Evolutionary conservation across 345 rosid genomes (phyloP), one percentile per base, ranked within the genome.

Genomic region (Syzygium grande): DNA sequence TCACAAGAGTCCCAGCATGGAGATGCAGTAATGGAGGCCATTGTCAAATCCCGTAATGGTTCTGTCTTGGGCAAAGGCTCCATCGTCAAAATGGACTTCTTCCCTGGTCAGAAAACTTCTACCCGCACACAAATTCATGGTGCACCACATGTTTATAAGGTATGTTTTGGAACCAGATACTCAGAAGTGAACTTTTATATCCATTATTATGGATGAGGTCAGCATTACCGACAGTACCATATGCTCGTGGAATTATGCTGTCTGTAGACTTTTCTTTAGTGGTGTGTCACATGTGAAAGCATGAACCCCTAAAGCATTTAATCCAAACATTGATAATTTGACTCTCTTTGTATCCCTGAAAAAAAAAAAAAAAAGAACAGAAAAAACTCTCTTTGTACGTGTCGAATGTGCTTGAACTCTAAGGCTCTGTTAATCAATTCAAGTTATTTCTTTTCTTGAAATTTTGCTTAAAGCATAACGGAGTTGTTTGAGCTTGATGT

Each of bases 21-120:
- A 56, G 99, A 98, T 93, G 98, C 99, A 88, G 96, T 95, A 65
- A 96, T 98, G 99, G 99, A 98, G 89, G 96, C 99, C 54, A 94
- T 95, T 85, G 95, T 98, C 88, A 96, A 92, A 87, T 94, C 94
- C 43, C 96, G 99, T 46, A 93, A 92, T 92, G 99, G 99, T 87
- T 96, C 98, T 68, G 98, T 98, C 79, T 90, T 98, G 92, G 97
- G 99, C 27, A 94, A 93, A 88, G 99, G 98, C 87, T 95, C 95
- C 51, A 95, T 98, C 65, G 95, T 96, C 85, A 96, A 98, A 89
- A 98, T 94, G 95, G 95, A 96, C 89, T 96, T 95, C 91, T 96
- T 95, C 91, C 99, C 99, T 87, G 97, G 98, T 87, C 99, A 97
- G 93, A 93, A 92, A 91, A 95, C 97, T 88, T 96, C 99, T 88